Conservation (phyloP, 805 yeast species). For the Jamesozyma spencerorum region DNA sequence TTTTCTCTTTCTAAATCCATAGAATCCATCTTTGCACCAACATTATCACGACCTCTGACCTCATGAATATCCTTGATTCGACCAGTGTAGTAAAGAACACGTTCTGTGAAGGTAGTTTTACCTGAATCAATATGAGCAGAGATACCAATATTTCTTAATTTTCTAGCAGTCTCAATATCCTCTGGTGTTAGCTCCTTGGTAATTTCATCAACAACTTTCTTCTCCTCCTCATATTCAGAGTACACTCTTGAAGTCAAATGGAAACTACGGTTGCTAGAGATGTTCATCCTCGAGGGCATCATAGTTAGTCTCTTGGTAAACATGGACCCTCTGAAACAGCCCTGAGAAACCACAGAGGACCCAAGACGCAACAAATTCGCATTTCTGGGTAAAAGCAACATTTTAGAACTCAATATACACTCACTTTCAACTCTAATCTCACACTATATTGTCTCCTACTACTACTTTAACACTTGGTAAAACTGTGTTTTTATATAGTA, state of each 20-base stretch:
- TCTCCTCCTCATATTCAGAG: slow-evolving; percentile 61
- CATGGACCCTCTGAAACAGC: too few species aligned
- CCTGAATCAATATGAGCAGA: slow-evolving; percentile 98
- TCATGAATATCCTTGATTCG: slow-evolving; percentile 95
- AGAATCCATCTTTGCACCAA: slow-evolving; percentile 98
- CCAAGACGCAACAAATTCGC: not conserved
- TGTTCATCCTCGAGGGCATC: too few species aligned
- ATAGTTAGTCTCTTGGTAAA: too few species aligned
- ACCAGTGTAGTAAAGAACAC: slow-evolving; percentile 93
- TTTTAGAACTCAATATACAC: not conserved
- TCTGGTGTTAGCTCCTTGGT: slow-evolving; percentile 37
- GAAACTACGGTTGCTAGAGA: slow-evolving; percentile 5
- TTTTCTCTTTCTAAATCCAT: slow-evolving; percentile 98
- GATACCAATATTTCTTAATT: slow-evolving; percentile 89
- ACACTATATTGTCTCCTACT: not conserved
- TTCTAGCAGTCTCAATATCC: slow-evolving; percentile 43
- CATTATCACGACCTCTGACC: slow-evolving; percentile 92
- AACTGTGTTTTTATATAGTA: too few species aligned
- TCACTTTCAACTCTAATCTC: not conserved
- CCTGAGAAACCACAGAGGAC: too few species aligned
- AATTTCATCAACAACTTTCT: slow-evolving; percentile 54
- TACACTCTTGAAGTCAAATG: slow-evolving; percentile 11
- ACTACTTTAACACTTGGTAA: not conserved
- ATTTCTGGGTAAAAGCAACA: not conserved
- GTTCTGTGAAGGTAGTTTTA: slow-evolving; percentile 94